Evolutionary conservation across 129 eudicot genomes (phyloP).

Genomic region (Calendula officinalis): DNA sequence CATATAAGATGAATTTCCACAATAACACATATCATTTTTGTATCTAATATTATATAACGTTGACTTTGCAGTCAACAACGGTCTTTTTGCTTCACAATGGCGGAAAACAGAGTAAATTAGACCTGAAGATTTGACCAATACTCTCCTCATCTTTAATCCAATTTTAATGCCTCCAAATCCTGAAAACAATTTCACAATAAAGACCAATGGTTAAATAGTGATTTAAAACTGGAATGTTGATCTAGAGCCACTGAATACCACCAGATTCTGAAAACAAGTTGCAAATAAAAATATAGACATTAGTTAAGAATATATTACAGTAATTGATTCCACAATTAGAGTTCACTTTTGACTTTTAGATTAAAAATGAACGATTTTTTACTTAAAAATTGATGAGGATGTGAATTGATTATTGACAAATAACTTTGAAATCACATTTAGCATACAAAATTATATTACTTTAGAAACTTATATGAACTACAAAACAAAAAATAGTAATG

Average conservation of each 20-base stretch:
- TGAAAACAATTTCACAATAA: slow-evolving; percentile 25
- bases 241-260: background rate
- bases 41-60: slow-evolving; percentile 18
- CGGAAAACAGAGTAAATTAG: slow-evolving; percentile 33
- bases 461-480: background rate
- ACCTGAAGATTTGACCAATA: slow-evolving; percentile 33
- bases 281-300: slow-evolving; percentile 1
- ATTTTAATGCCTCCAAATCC: slow-evolving; percentile 12
- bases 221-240: background rate
- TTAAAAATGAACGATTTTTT: slow-evolving; percentile 14
- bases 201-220: background rate
- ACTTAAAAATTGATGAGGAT: background rate
- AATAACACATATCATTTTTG: slow-evolving; percentile 11
- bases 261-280: slow-evolving; percentile 23
- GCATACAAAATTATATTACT: slow-evolving; percentile 1
- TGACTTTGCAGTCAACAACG: slow-evolving; percentile 10
- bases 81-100: slow-evolving; percentile 26
- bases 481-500: background rate
- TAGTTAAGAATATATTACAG: slow-evolving; percentile 13
- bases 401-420: background rate
- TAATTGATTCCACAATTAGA: slow-evolving; percentile 17
- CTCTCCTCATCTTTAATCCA: slow-evolving; percentile 44
- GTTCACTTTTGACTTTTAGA: slow-evolving; percentile 11
- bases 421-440: background rate
- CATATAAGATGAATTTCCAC: slow-evolving; percentile 28